phyloP scores from a whole-genome alignment of 148 eudicot species.

The Nepenthes gracilis region DNA sequence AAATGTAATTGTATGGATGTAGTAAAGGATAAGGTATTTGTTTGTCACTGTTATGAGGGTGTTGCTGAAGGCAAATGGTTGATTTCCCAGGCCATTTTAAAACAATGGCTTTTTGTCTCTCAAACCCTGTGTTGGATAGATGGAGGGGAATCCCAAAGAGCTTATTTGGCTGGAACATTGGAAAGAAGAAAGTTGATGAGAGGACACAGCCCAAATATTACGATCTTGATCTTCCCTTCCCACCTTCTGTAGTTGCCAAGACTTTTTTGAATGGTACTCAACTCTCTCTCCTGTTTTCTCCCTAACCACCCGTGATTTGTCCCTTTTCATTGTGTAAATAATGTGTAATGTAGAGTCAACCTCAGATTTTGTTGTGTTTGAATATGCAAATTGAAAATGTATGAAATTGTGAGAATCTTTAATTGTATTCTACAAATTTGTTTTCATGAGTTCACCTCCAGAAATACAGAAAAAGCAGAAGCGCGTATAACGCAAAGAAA shows the following conservation, averaged over 20 bases:
- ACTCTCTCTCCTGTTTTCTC: conserved; percentile 1
- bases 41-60: neutral
- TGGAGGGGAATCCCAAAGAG: conserved; percentile 28
- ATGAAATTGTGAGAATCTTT: too few relatives aligned
- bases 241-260: conserved; percentile 63
- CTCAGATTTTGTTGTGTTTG: too few relatives aligned
- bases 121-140: conserved; percentile 20
- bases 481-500: too few relatives aligned
- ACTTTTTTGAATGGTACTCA: conserved; percentile 68
- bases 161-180: conserved; percentile 76
- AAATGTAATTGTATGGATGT: conserved; percentile 3
- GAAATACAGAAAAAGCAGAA: too few relatives aligned
- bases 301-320: neutral
- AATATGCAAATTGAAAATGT: too few relatives aligned
- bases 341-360: neutral
- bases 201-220: conserved; percentile 62
- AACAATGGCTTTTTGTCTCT: conserved; percentile 20
- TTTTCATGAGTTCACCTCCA: too few relatives aligned
- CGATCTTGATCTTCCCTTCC: conserved; percentile 66
- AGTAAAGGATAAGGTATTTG: conserved; percentile 22
- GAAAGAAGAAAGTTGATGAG: conserved; percentile 27
- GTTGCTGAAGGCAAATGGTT: neutral
- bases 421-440: too few relatives aligned
- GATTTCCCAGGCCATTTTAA: neutral
- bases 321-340: neutral